phyloP scores from a whole-genome alignment of 2,329 filamentous ascomycete species.

The Fusarium fracticaudum region DNA sequence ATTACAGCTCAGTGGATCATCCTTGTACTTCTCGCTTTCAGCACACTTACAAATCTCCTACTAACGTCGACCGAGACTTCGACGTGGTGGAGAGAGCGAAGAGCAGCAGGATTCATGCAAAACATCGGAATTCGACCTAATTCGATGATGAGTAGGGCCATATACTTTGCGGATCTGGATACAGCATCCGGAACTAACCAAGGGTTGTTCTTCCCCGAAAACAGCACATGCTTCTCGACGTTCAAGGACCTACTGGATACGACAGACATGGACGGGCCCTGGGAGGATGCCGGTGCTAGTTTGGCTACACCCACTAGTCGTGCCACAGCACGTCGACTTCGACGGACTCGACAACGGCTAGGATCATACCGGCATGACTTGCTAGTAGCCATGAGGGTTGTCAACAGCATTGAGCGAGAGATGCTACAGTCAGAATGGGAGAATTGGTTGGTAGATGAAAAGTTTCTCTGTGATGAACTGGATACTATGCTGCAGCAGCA shows the following conservation, averaged over 20 bases:
- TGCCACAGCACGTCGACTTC: conserved; percentile 71
- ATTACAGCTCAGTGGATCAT: conserved; percentile 79
- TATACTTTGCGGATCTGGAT: conserved; percentile 85
- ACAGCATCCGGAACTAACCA: conserved; percentile 60
- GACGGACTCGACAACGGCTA: conserved; percentile 83
- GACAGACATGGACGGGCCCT: conserved; percentile 66
- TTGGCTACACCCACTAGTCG: conserved; percentile 60
- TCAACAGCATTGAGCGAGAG: conserved; percentile 89
- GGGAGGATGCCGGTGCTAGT: conserved; percentile 60
- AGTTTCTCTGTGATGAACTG: conserved; percentile 74
- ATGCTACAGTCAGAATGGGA: conserved; percentile 91
- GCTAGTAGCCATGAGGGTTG: conserved; percentile 86
- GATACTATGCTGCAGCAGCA: conserved; percentile 54
- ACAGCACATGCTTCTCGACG: conserved; percentile 68
- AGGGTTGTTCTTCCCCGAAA: conserved; percentile 50
- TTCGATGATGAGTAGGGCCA: conserved; percentile 81
- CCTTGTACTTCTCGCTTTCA: conserved; percentile 73
- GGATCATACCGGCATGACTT: conserved; percentile 89
- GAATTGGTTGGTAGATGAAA: conserved; percentile 87
- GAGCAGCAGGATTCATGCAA: conserved; percentile 82
- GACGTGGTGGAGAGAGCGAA: conserved; percentile 87
- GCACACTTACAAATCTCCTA: conserved; percentile 76
- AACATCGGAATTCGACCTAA: conserved; percentile 83
- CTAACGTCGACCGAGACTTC: conserved; percentile 78
- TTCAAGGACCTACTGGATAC: conserved; percentile 68